A percentile compares a stretch with the other conserved stretches of the same genome.
phyloP scores from a whole-genome alignment of 2,329 filamentous ascomycete species.

The Dichotomopilus funicola region DNA sequence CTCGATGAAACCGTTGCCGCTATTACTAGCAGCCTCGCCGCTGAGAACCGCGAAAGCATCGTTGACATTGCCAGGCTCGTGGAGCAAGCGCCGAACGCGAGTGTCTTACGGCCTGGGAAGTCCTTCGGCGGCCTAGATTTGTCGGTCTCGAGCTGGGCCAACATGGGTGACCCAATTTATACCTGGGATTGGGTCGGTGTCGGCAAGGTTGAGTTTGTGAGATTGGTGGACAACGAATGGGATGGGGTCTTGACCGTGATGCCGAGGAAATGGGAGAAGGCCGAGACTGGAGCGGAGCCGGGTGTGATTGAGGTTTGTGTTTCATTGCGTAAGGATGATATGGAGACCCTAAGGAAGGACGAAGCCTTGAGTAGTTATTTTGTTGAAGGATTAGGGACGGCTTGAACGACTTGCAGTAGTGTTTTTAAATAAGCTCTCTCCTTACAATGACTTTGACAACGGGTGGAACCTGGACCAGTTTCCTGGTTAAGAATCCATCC shows the following conservation, averaged over 20 bases:
- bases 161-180: conserved; percentile 6
- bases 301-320: conserved; percentile 4
- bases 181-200: conserved; percentile 11
- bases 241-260: conserved; percentile 6
- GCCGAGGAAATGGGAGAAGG: conserved; percentile 2
- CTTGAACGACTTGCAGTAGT: no score
- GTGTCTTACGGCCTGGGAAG: neutral
- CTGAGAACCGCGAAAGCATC: conserved; percentile 1
- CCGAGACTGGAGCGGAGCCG: neutral
- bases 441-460: no score
- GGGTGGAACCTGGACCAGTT: no score
- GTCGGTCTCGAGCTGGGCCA: conserved; percentile 14
- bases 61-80: conserved; percentile 4
- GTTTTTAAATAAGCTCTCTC: no score
- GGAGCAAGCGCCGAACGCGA: neutral
- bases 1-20: neutral
- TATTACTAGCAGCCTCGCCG: neutral
- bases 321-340: conserved; percentile 4
- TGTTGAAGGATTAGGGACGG: neutral
- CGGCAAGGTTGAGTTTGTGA: conserved; percentile 7
- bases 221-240: neutral
- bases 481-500: no score
- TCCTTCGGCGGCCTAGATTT: conserved; percentile 1
- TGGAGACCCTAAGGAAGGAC: conserved; percentile 1
- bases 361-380: neutral